Base-by-base conservation (phyloP, 2,329 filamentous ascomycete species). In the Domatiomyces catenatus region DNA sequence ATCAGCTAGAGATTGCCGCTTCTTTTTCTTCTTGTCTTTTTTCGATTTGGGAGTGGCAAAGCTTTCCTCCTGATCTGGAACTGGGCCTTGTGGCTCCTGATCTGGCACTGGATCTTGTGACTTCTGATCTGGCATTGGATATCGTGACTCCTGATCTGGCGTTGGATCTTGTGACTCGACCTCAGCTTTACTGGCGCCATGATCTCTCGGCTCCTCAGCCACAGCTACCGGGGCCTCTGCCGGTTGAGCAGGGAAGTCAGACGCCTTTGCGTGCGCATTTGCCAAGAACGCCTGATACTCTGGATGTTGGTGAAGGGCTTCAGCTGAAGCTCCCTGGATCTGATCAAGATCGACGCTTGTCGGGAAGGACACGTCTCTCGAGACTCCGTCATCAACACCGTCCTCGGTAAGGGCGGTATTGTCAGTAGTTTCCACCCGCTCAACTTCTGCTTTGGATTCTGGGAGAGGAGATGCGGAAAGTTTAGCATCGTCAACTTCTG, bases 11-110 rank as follows among this genome's bases (percentile, higher is more conserved):
- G 50, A 47, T 18, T 43, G 45, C 20, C 48, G 47, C 20, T 58
- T 53, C 39, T 55, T 58, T 19, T 58, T 59, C 48, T 48, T 49
- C 28, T 54, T 53, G 46, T 54, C 52, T 17, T 50, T 52, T 20
- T 20, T 48, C 18, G 42, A 46, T 49, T 48, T 51, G 15, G 24
- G 12, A 45, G 20, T 2, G 3, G 48, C 4, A 19, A 15, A 49
- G 18, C 12, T n/a, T 7, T 17, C 18, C 17, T 49, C 48, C 18
- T 46, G 18, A 17, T 6, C 42, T 17, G 20, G 18, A 15, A 39
- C 24, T 47, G 19, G 17, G 7, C 8, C 46, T 4, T 39, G 32
- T 15, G 32, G 15, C 8, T n/a, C 24, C 22, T 24, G 22, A 6
- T 24, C 22, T 24, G 22, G 22, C 22, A 24, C 22, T 24, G 22